Evolutionary conservation across 257 asterid genomes (phyloP).

Genomic region (Sherardia arvensis): DNA sequence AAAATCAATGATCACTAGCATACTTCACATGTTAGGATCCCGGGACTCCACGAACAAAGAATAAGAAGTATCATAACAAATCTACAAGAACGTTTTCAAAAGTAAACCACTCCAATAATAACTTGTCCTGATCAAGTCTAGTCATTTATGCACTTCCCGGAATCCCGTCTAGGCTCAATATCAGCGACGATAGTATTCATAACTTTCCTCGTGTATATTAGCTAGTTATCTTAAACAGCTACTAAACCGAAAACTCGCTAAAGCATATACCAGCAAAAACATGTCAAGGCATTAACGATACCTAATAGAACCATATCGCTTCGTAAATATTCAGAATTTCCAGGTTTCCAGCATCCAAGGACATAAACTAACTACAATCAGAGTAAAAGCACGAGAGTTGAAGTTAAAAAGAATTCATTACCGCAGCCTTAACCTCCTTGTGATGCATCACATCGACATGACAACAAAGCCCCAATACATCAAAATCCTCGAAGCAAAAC

Average conservation of each 20-base stretch:
- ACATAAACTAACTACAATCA: background rate
- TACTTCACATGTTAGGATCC: background rate
- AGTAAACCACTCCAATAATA: background rate
- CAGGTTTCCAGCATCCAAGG: background rate
- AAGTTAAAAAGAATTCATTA: constrained; percentile 12
- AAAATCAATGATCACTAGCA: background rate
- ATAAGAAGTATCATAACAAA: background rate
- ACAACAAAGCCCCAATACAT: constrained; percentile 78
- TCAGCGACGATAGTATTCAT: background rate
- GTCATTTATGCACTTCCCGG: background rate
- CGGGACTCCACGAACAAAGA: background rate
- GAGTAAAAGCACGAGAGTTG: background rate
- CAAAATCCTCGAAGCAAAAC: constrained; percentile 77
- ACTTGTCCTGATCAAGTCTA: background rate
- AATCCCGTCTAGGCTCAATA: background rate
- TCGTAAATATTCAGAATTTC: background rate
- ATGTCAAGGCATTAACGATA: background rate
- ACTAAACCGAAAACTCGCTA: background rate
- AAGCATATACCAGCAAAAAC: background rate
- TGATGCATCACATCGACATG: constrained; percentile 88
- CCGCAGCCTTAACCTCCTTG: constrained; percentile 74
- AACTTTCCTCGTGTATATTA: background rate
- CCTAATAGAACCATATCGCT: no score
- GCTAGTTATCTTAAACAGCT: background rate
- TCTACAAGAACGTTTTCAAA: background rate